Evolutionary conservation across 768 basidiomycete genomes (phyloP).

Genomic region (Boletus vinaceobasis): DNA sequence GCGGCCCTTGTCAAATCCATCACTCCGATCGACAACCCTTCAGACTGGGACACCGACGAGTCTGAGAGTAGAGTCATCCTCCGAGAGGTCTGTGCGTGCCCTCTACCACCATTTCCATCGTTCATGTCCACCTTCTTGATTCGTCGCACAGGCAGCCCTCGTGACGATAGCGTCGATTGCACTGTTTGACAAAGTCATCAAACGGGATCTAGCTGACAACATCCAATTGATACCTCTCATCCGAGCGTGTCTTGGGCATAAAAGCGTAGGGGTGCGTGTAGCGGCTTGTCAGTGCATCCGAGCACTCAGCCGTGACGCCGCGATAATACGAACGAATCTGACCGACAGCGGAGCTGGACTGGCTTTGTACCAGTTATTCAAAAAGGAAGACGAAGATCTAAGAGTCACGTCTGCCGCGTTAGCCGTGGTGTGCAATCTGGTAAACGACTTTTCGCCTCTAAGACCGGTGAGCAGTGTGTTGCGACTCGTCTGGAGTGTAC

Average conservation of each 20-base stretch:
- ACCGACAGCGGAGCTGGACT: conserved; percentile 79
- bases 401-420: conserved; percentile 70
- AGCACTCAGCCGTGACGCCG: conserved; percentile 74
- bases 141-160: conserved; percentile 56
- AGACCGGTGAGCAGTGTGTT: conserved; percentile 48
- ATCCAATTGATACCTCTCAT: conserved; percentile 54
- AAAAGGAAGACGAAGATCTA: conserved; percentile 57
- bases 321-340: conserved; percentile 78
- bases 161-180: conserved; percentile 70
- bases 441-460: conserved; percentile 83
- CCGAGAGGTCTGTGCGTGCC: conserved; percentile 52
- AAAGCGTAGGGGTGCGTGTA: conserved; percentile 72
- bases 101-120: not conserved
- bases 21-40: conserved; percentile 44
- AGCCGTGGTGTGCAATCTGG: conserved; percentile 78
- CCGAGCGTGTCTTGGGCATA: conserved; percentile 53
- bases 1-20: conserved; percentile 48
- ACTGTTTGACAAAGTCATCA: conserved; percentile 69
- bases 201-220: conserved; percentile 62
- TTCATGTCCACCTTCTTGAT: not conserved
- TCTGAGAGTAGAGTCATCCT: conserved; percentile 52
- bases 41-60: conserved; percentile 68
- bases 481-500: not conserved
- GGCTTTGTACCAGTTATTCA: conserved; percentile 60
- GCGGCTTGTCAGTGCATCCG: conserved; percentile 86